Base-by-base conservation (phyloP, 495 filamentous ascomycete species). In the Hypoxylon crocopeplum region DNA sequence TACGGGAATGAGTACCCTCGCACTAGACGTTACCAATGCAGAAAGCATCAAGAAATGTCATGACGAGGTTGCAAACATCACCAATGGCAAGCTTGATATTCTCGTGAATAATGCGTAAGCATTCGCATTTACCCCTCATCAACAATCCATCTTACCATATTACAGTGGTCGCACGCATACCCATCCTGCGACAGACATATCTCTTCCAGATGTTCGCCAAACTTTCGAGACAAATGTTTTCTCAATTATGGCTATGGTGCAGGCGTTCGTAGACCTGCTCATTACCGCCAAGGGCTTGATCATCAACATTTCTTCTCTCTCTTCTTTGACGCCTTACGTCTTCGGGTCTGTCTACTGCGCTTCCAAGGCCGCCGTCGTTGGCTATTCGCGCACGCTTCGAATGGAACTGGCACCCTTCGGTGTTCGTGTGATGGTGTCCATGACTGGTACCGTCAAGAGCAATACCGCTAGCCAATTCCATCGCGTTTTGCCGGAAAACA, bases 101-200 rank as follows among this genome's bases (percentile, higher is more conserved):
- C 75, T 89, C 13, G 77, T 90, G 49, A 90, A 90, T 67, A 89
- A 89, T 64, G 85, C 85, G 77, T 81, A 38, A 32, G 78, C 68
- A 11, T 30, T 4, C 1, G 15, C 17, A 21, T n/a, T 17, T 6
- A 16, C 13, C 38, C 11, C 7, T 0, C 13, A 25, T n/a, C 13
- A 15, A 15, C 32, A 1, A 0, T 27, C 7, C 33, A 19, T 8
- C 38, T 48, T 12, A 48, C 37, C 8, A 39, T 2, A 40, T 34
- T 8, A 17, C 47, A 79, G 77, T 13, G 86, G 86, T 20, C 75
- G 73, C 37, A 76, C 71, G 2, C 73, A 79, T 55, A 78, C 80
- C 5, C 72, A 75, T 48, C 84, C 86, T 0, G 73, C 77, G 4
- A 71, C 83, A 3, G 85, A 87, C 56, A 73, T 79, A 17, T 67